phyloP scores from a whole-genome alignment of 2,329 filamentous ascomycete genomes.

The Neocucurbitaria cava region DNA sequence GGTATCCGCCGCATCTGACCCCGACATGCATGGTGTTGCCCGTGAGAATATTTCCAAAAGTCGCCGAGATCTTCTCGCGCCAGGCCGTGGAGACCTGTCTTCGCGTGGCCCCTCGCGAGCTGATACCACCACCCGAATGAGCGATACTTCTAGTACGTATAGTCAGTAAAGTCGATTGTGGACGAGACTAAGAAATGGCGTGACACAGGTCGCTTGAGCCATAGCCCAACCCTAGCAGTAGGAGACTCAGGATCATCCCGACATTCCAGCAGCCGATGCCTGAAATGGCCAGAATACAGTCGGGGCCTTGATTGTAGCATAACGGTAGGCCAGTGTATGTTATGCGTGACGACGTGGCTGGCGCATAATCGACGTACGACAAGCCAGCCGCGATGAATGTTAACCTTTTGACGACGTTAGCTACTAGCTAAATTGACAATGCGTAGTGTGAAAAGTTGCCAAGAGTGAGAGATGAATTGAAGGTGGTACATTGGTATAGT shows the following conservation, averaged over 20 bases:
- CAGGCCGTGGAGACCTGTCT: conserved; percentile 11
- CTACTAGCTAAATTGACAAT: neutral
- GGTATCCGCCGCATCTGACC: neutral
- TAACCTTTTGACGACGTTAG: conserved; percentile 20
- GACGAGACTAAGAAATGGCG: neutral
- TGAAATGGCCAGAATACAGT: conserved; percentile 23
- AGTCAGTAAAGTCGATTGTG: neutral
- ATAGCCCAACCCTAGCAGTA: conserved; percentile 8
- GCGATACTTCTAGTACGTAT: conserved; percentile 4
- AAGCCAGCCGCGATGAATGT: conserved; percentile 25
- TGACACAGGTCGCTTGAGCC: conserved; percentile 20
- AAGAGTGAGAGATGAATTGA: too few species aligned
- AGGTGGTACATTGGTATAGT: too few species aligned
- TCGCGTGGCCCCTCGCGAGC: neutral
- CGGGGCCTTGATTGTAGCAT: conserved; percentile 15
- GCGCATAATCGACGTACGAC: neutral
- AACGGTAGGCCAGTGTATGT: conserved; percentile 24
- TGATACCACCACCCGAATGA: conserved; percentile 21
- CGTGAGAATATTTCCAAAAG: conserved; percentile 17
- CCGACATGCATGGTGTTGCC: conserved; percentile 6
- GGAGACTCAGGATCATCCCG: conserved; percentile 7
- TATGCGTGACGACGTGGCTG: conserved; percentile 19
- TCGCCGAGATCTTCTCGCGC: conserved; percentile 12
- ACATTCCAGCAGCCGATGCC: conserved; percentile 6
- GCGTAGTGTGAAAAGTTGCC: too few species aligned